Evolutionary conservation across 192 early-diverging fungal genomes (phyloP), one percentile per base, ranked within the genome.

Genomic region (Phlyctochytrium arcticum): DNA sequence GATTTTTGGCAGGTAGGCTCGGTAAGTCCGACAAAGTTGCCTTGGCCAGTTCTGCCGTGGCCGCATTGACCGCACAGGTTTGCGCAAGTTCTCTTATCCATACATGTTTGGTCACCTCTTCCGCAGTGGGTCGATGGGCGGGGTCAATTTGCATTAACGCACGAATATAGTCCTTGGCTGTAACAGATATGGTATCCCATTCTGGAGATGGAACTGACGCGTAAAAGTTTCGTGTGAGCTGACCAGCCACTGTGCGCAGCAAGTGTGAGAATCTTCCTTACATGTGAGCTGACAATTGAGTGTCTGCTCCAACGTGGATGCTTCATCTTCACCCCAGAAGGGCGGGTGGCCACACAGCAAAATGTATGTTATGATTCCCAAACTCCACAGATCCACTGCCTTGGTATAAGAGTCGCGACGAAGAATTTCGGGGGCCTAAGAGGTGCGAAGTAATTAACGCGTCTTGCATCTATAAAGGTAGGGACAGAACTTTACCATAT

Each of bases 101-200:
- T 12, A 86, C 83, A 44, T 94, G 90, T 36, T 75, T 55, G 49
- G 92, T 71, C 0, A 90, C 92, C 71, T 89, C 70, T 5, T 73
- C 70, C 5, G 87, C 89, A 0, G 87, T 90, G 74, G 90, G 78
- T 6, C 92, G 81, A 17, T 65, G 48, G 4, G 56, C 65, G 24
- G 88, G 88, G 59, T 88, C 83, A 19, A 77, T 75, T 3, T 79
- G 79, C 69, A 94, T 68, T 23, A 91, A 72, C 24, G 68, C 61
- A 3, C 67, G 51, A 29, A 94, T 85, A 69, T 92, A 91, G 56
- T 86, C 57, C 64, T 86, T 83, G 27, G 92, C 90, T 5, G 2
- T 9, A 3, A 48, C 48, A 27, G 67, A 69, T 26, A 61, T 65
- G 33, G 73, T 55, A 54, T 75, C 73, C 46, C 67, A 76, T 6